Evolutionary conservation across 257 asterid species (phyloP).

Genomic region (Solanum pimpinellifolium): DNA sequence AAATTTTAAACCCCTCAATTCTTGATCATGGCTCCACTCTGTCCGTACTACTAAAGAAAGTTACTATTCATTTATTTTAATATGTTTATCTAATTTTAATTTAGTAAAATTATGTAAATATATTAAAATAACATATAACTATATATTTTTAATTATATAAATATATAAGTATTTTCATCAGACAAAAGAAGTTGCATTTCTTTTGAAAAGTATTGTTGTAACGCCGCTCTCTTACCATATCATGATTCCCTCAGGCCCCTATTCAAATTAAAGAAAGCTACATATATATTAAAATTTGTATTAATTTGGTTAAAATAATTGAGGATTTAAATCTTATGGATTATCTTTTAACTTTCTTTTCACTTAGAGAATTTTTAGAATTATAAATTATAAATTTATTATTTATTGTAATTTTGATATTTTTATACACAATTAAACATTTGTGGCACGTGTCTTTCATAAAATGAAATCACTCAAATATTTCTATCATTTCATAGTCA

Average conservation of each 20-base stretch:
- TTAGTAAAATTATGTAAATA: neutral
- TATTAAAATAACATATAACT: no score
- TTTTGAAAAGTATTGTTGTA: neutral
- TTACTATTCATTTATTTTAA: neutral
- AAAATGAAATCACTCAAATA: neutral
- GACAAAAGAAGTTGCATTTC: neutral
- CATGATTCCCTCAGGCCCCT: neutral
- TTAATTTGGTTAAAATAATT: neutral
- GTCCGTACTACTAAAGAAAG: neutral
- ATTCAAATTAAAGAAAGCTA: neutral
- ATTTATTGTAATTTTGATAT: neutral
- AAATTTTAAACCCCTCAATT: no score
- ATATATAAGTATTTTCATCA: no score
- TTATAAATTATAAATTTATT: neutral
- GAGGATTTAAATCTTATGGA: neutral
- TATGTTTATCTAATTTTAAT: neutral
- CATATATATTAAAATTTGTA: neutral
- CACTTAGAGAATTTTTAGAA: neutral
- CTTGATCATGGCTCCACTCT: no score
- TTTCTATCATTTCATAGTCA: neutral
- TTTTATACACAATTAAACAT: neutral
- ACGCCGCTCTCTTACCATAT: neutral
- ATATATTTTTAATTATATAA: no score
- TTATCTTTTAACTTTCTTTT: neutral
- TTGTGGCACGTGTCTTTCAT: no score